Evolutionary conservation across 2,329 filamentous ascomycete species (phyloP), one percentile per base, ranked within the genome.

Genomic region (Pyricularia pennisetigena): DNA sequence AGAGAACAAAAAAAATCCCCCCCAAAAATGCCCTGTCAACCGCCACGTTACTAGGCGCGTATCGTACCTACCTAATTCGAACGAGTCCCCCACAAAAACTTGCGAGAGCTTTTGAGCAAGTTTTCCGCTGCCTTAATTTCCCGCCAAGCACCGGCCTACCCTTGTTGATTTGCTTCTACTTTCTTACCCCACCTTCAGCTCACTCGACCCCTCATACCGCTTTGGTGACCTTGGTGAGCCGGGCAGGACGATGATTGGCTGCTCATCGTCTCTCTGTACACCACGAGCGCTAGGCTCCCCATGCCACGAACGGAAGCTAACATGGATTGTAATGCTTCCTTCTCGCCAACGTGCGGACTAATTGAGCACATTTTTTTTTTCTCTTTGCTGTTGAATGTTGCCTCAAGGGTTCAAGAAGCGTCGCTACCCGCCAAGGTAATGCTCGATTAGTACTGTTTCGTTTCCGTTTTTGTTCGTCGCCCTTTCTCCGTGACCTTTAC

Each of bases 71-170:
- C 57, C 57, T 61, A 61, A 26, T 28, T 61, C 8, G 57, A 61
- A 61, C 23, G 9, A 28, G 23, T 24, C 14, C 24, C 59, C 23
- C 24, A 57, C 65, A 66, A 29, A n/a, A 49, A 16, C 59, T 57
- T 71, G 71, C 66, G 71, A 63, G 66, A 63, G 66, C 69, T 69
- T 72, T 72, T 72, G 71, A 72, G 71, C 71, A 72, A 70, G 65
- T 72, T 72, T 68, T 62, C 35, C 59, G 62, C 30, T 35, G 41
- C 29, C 32, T 67, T 61, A 23, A 28, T 26, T 28, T 62, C 24
- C 24, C 24, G 30, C 54, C 59, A 14, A 61, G 16, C 49, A 59
- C 26, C 26, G 24, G 8, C n/a, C 35, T 68, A 29, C 30, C 59
- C 14, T 32, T 63, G 20, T 35, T 64, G 29, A 49, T 24, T 24